Base-by-base conservation (phyloP, 345 rosid species). In the Arabis hirsuta region DNA sequence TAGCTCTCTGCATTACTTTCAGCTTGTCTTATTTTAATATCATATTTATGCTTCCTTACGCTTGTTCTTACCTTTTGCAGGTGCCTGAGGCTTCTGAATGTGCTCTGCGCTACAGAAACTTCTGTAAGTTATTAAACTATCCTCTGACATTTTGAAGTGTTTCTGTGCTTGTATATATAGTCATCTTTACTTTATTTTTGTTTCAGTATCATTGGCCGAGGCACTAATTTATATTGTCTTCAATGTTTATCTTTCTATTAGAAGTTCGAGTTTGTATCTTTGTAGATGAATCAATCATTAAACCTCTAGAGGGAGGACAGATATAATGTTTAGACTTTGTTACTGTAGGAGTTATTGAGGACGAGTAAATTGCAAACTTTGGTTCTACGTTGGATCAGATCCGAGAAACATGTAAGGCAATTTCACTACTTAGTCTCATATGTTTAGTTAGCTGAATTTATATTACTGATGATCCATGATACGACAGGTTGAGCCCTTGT, bases 31-130 rank as follows among this genome's bases (percentile, higher is more conserved):
- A 22, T 54, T 6, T 41, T 58, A 24, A 53, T 14, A 36, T 55
- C 10, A 48, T 57, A 48, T 51, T 36, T 71, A 50, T 22, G 44
- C 20, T 34, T 72, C 50, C 65, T 65, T 67, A 5, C 4, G 16
- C 69, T 26, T 14, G 14, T 43, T 67, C 48, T 65, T 73, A 73
- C 65, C 55, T 70, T 73, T 50, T 76, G 82, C 93, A 91, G 97
- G 82, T 84, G 67, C 70, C 71, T 94, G 80, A 84, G 92, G 79
- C 96, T 94, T 85, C 91, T 77, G 73, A 89, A 73, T 85, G 96
- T 87, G 39, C 80, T 88, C 44, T 89, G 94, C 74, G 79, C 75
- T 71, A 65, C 80, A 46, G 97, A 94, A 84, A 81, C 87, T 61
- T 83, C 85, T 74, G 97, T 94, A 89, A 81, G 94, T 78, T 72